Conservation (phyloP, 768 basidiomycete genomes). For the Neoboletus subvelutipes region DNA sequence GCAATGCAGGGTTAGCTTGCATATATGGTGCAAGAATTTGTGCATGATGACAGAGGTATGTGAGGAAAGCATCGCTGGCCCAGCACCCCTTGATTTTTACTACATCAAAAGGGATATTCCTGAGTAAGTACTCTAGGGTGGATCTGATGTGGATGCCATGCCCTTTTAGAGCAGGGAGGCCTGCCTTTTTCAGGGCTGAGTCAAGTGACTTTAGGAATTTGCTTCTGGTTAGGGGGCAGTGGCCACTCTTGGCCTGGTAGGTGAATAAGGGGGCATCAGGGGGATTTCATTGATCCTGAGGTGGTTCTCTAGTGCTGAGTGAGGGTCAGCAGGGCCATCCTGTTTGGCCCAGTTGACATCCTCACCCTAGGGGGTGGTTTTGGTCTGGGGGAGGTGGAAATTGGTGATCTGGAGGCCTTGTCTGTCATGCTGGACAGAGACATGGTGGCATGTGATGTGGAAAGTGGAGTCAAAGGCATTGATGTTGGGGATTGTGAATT, state of each 20-base stretch:
- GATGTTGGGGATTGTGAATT: constrained; percentile 37
- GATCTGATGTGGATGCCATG: neutral
- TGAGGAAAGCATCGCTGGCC: neutral
- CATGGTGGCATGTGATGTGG: no score
- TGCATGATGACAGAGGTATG: neutral
- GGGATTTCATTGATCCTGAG: neutral
- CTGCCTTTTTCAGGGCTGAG: neutral
- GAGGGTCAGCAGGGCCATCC: neutral
- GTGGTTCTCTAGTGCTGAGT: neutral
- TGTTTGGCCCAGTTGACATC: neutral
- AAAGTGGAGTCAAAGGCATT: rapidly evolving
- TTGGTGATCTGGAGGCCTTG: no score
- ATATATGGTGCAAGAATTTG: neutral
- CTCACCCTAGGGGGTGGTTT: neutral
- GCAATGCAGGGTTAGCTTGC: neutral
- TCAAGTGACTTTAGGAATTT: neutral
- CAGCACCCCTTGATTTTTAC: neutral
- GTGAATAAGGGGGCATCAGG: neutral
- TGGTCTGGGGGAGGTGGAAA: neutral
- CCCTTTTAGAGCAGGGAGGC: neutral
- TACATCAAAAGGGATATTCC: neutral
- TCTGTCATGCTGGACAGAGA: no score
- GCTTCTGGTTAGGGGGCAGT: neutral
- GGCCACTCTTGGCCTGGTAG: neutral
- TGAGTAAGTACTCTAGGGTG: neutral